Conservation (phyloP, 225 moss, liverwort and hornwort genomes). For the Straminergon stramineum region DNA sequence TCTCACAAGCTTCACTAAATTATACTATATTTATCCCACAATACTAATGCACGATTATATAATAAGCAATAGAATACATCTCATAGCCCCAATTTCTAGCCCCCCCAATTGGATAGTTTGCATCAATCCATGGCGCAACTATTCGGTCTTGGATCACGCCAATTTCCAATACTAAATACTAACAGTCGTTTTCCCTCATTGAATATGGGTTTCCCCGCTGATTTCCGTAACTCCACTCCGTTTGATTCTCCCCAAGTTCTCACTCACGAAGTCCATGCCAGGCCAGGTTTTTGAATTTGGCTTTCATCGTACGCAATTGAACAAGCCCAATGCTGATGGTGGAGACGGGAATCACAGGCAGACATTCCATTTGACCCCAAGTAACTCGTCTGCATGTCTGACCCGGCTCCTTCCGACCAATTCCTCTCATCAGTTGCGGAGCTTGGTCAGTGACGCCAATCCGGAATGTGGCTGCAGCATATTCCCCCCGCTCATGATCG, state of each 20-base stretch:
- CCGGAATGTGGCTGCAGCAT: background rate
- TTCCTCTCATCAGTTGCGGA: background rate
- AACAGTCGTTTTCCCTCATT: background rate
- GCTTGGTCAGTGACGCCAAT: background rate
- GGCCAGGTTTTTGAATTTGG: background rate
- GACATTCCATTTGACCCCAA: background rate
- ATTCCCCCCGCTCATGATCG: background rate
- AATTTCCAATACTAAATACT: background rate
- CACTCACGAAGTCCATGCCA: background rate
- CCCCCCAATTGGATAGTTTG: background rate
- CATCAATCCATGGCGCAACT: background rate
- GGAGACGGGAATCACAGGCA: background rate
- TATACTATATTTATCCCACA: background rate
- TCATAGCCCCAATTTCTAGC: background rate
- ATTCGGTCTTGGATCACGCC: background rate
- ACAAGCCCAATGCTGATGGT: background rate
- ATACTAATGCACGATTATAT: accelerated
- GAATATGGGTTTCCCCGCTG: background rate
- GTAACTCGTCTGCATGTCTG: background rate
- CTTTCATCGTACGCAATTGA: background rate
- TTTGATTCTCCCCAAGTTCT: background rate
- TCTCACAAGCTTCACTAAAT: accelerated
- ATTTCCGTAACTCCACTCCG: background rate
- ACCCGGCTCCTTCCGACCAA: background rate
- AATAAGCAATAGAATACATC: background rate